These are phyloP conservation scores for Wickerhamiella bombiphila DNA, from an alignment of 805 yeast species.

Conservation along the genomic window DNA sequence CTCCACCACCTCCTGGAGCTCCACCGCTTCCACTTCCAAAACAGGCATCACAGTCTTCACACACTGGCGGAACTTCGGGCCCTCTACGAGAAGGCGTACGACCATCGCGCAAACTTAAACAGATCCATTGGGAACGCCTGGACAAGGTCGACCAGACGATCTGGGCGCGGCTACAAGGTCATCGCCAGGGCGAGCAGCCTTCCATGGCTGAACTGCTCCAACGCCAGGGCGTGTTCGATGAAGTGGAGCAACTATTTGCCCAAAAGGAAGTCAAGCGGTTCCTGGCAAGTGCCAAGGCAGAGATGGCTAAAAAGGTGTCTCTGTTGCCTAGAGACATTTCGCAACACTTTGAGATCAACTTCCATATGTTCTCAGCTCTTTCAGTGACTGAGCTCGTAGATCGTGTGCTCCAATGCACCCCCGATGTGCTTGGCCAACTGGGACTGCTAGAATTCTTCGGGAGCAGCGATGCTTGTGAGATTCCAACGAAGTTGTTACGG, in stretches of 20 bases:
- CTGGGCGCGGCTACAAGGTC: conserved; percentile 43
- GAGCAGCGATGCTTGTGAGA: conserved; percentile 59
- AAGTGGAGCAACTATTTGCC: conserved; percentile 75
- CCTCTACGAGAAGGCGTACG: conserved; percentile 1
- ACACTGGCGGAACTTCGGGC: neutral
- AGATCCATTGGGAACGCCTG: conserved; percentile 92
- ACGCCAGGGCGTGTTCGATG: conserved; percentile 66
- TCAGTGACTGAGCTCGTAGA: conserved; percentile 51
- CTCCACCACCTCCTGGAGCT: conserved; percentile 20
- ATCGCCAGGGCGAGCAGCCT: conserved; percentile 37
- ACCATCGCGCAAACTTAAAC: conserved; percentile 42
- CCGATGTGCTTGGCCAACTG: conserved; percentile 48
- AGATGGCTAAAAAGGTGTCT: conserved; percentile 41
- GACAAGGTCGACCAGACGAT: conserved; percentile 74
- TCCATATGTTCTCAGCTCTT: conserved; percentile 56
- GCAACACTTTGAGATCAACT: conserved; percentile 88
- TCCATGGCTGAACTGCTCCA: conserved; percentile 47
- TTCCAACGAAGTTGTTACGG: conserved; percentile 54
- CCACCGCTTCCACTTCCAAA: conserved; percentile 23
- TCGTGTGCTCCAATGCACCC: conserved; percentile 65
- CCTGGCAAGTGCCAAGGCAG: conserved; percentile 29
- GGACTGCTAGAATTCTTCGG: conserved; percentile 76
- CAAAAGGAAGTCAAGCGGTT: conserved; percentile 55
- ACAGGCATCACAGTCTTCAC: conserved; percentile 16
- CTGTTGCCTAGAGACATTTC: conserved; percentile 73